A percentile compares a stretch with the other conserved stretches of the same genome.
These are phyloP conservation scores for Phytophthora cactorum DNA, from an alignment of 352 stramenopile genomes.

Conservation along the genomic window DNA sequence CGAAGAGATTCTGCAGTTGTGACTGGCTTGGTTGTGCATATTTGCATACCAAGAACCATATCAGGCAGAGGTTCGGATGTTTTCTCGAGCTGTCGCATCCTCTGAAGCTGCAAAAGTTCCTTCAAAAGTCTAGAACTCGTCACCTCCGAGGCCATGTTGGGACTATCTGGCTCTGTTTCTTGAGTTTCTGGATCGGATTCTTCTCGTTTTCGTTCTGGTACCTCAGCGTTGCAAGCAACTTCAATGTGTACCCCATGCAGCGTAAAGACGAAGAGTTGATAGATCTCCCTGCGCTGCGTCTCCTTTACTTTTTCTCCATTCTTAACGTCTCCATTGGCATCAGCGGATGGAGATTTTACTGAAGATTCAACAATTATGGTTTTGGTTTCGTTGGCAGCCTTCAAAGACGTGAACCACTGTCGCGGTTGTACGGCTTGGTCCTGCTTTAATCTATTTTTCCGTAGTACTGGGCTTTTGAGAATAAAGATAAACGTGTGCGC, in stretches of 20 bases:
- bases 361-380: constrained; percentile 38
- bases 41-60: constrained; percentile 42
- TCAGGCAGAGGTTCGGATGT: constrained; percentile 36
- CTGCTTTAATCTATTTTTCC: constrained; percentile 13
- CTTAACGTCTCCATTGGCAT: background rate
- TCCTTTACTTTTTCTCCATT: constrained; percentile 2
- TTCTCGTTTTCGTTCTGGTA: background rate
- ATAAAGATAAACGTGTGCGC: constrained; percentile 60
- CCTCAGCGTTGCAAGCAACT: constrained; percentile 8
- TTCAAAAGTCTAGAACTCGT: constrained; percentile 36
- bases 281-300: constrained; percentile 3
- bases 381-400: constrained; percentile 47
- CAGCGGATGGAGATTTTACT: too few relatives aligned
- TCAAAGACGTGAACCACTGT: constrained; percentile 62
- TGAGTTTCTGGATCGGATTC: background rate
- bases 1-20: constrained; percentile 49
- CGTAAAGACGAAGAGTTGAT: constrained; percentile 28
- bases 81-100: constrained; percentile 35
- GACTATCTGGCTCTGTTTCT: constrained; percentile 2
- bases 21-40: constrained; percentile 36
- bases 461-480: constrained; percentile 8
- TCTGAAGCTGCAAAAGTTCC: constrained; percentile 48
- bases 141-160: background rate
- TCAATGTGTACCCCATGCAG: constrained; percentile 29
- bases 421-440: constrained; percentile 28